Base-by-base conservation (phyloP, 768 basidiomycete species). In the Boletus bicolor region DNA sequence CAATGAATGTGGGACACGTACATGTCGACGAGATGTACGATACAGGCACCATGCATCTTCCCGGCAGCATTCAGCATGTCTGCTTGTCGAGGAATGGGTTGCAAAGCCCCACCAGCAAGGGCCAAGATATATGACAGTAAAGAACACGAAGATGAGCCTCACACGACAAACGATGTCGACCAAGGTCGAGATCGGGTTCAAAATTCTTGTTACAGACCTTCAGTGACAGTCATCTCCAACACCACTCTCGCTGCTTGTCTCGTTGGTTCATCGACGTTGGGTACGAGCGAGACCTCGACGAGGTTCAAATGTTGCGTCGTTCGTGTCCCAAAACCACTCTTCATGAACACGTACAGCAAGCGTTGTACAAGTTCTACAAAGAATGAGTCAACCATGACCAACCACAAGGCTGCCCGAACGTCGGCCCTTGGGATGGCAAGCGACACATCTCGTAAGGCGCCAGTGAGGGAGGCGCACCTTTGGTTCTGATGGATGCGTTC, bases 21-120 rank as follows among this genome's bases (percentile, higher is more conserved):
- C 80, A 80, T 69, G 58, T 83, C 82, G 36, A 82, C 74, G 26
- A 83, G 56, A 52, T 75, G 75, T 4, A 73, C 57, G 17, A 72
- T 63, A 52, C 78, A 80, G 7, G 76, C 79, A 17, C 76, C 71
- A 41, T 78, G 72, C 59, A 82, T 54, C 5, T 61, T 67, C 0
- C 75, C 79, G 5, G 41, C 47, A 7, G 47, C 36, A 44, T 77
- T 75, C 37, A 80, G 64, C 76, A 81, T 79, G 36, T 82, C 81
- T 82, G 54, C 42, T 7, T 10, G 34, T 15, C 14, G 30, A 42
- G 55, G 2, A 32, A 58, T 24, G 34, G 12, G 6, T 14, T 19
- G 19, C 41, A 24, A 24, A 3, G 21, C 21, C 21, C 21, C 21
- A 3, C 21, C 21, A 3, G 21, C 21, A 24, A 10, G 19, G 19